Conservation (phyloP, 2,329 filamentous ascomycete species). For the Ophiostoma sp. region DNA sequence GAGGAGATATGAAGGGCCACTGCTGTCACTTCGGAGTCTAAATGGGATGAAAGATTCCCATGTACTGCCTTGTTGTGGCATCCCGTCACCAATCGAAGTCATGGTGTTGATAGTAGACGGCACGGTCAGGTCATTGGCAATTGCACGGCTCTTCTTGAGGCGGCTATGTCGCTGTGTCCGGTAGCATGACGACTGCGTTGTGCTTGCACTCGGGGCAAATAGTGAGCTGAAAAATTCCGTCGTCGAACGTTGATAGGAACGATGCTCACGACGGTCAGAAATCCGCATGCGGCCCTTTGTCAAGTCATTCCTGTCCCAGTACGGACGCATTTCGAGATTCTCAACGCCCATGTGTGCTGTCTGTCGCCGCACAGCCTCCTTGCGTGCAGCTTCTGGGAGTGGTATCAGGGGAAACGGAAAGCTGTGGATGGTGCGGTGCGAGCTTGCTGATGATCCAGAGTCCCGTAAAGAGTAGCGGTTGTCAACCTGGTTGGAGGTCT, state of each 20-base stretch:
- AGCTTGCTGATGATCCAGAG: constrained; percentile 24
- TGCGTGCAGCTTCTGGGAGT: constrained; percentile 32
- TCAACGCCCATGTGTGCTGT: not conserved
- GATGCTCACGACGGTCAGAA: not conserved
- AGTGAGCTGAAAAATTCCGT: constrained; percentile 7
- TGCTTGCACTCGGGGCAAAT: constrained; percentile 3
- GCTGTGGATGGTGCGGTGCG: constrained; percentile 25
- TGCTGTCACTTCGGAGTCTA: constrained; percentile 13
- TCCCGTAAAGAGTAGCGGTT: constrained; percentile 14
- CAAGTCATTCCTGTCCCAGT: not conserved
- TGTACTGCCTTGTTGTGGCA: constrained; percentile 10
- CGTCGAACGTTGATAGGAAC: not conserved
- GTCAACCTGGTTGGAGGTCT: not conserved
- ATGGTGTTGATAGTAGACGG: constrained; percentile 11
- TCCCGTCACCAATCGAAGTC: not conserved
- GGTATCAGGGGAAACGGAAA: constrained; percentile 33
- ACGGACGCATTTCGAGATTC: not conserved
- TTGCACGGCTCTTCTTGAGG: constrained; percentile 13
- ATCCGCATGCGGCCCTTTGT: constrained; percentile 1
- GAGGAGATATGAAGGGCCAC: constrained; percentile 7
- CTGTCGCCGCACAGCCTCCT: constrained; percentile 26
- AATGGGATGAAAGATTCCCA: constrained; percentile 17
- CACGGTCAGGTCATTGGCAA: constrained; percentile 16
- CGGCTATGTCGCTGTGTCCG: not conserved
- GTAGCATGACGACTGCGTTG: constrained; percentile 15